Evolutionary conservation across 2,329 filamentous ascomycete species (phyloP).

Genomic region (Aspergillus sp.): DNA sequence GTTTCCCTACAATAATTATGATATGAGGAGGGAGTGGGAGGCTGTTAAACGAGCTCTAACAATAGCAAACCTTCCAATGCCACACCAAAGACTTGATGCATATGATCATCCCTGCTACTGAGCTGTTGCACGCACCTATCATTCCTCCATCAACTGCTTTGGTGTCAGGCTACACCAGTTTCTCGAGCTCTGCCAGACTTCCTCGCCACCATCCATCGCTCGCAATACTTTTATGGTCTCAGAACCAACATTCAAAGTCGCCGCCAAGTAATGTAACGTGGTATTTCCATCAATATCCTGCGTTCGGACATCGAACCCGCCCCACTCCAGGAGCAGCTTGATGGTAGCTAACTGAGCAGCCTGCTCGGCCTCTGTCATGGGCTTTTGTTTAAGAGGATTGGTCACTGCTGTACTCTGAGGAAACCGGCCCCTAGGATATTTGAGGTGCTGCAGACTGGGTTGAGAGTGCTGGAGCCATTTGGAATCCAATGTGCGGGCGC

Average conservation of each 20-base stretch:
- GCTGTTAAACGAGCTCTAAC: no score
- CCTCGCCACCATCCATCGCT: conserved; percentile 2
- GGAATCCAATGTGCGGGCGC: not conserved
- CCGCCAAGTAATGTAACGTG: conserved; percentile 11
- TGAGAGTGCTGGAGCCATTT: not conserved
- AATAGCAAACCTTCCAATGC: no score
- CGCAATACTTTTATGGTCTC: not conserved
- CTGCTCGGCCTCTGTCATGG: conserved; percentile 4
- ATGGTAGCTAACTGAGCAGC: conserved; percentile 5
- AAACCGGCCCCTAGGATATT: no score
- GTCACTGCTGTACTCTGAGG: no score
- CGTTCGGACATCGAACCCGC: conserved; percentile 3
- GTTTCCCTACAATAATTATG: no score
- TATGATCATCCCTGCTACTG: not conserved
- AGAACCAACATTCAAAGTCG: conserved; percentile 3
- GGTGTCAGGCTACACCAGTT: not conserved
- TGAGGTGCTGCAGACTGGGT: not conserved
- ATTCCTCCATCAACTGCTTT: not conserved
- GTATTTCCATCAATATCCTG: conserved; percentile 11
- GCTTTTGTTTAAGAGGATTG: no score
- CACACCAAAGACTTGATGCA: no score
- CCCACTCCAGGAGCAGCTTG: not conserved
- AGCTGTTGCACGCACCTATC: not conserved
- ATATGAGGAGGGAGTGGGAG: no score
- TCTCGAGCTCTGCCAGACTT: not conserved